A percentile compares a stretch with the other conserved stretches of the same genome.
Evolutionary conservation across 306 rosid species (phyloP).

Genomic region (Trifolium subterraneum): DNA sequence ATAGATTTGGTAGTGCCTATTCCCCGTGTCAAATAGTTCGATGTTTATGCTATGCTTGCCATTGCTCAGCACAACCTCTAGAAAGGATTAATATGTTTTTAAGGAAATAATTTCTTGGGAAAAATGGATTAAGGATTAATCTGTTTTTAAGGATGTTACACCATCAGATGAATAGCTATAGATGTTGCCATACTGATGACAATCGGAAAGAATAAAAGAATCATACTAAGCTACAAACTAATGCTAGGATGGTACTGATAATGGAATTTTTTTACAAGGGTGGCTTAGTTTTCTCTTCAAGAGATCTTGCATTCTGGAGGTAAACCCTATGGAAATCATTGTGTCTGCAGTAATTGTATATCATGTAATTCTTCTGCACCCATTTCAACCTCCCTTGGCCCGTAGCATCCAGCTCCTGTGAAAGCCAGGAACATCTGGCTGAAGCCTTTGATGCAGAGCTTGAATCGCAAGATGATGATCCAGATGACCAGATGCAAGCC

Average conservation of each 20-base stretch:
- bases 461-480: too few species aligned
- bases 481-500: too few species aligned
- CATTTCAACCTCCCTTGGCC: too few species aligned
- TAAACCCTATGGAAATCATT: too few species aligned
- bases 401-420: too few species aligned
- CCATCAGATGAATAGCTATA: neutral
- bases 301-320: neutral
- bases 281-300: slow-evolving; percentile 24
- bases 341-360: too few species aligned
- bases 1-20: neutral
- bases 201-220: slow-evolving; percentile 46
- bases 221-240: slow-evolving; percentile 19
- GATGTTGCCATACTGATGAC: slow-evolving; percentile 12
- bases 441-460: too few species aligned
- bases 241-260: neutral
- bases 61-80: neutral
- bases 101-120: neutral
- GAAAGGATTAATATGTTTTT: too few species aligned
- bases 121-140: neutral
- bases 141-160: neutral
- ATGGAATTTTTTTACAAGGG: neutral
- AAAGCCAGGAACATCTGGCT: too few species aligned
- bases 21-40: neutral
- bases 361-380: too few species aligned
- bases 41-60: neutral